Evolutionary conservation across 345 rosid genomes (phyloP).

Genomic region (Pistacia vera): DNA sequence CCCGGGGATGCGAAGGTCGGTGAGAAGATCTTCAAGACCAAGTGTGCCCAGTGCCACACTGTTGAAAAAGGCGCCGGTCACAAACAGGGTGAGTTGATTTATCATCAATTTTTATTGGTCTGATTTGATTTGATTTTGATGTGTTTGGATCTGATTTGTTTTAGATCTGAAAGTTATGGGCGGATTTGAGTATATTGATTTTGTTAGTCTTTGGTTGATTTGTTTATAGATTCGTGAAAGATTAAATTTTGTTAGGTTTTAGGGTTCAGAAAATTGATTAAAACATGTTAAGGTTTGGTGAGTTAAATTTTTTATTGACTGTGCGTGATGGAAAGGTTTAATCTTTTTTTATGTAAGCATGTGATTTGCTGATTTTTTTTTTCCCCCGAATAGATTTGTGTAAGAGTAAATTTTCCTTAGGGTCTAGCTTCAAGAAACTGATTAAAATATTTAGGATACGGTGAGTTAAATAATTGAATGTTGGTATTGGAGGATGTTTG

Average conservation of each 20-base stretch:
- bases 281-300: neutral
- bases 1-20: constrained; percentile 71
- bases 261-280: neutral
- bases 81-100: constrained; percentile 66
- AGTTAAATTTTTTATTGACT: neutral
- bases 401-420: no score
- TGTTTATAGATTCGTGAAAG: neutral
- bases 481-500: no score
- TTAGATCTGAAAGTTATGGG: neutral
- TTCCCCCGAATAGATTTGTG: no score
- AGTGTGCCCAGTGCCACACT: constrained; percentile 91
- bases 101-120: neutral
- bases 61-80: constrained; percentile 97
- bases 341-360: no score
- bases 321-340: neutral
- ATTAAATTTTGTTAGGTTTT: no score
- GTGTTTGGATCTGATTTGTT: neutral
- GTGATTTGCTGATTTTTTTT: no score
- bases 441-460: no score
- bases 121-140: neutral
- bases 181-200: neutral
- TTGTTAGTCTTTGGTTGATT: neutral
- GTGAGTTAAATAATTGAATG: no score
- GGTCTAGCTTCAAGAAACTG: no score
- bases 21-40: constrained; percentile 87